These are phyloP conservation scores for Cladosporium sp. DNA, from an alignment of 2,329 filamentous ascomycete species.

Conservation along the genomic window DNA sequence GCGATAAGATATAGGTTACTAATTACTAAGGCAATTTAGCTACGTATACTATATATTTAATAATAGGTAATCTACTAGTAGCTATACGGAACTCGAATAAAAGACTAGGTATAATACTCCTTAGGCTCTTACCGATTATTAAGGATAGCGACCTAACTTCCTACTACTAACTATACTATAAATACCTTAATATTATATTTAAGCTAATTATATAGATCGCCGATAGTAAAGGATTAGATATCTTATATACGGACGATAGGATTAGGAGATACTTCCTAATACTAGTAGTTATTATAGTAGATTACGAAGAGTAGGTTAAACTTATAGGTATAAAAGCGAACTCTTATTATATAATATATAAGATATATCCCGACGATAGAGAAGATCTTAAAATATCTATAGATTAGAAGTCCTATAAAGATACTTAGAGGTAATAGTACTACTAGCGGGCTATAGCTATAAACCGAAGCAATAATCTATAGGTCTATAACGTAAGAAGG, in stretches of 20 bases:
- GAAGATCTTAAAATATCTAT: background rate
- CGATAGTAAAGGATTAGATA: background rate
- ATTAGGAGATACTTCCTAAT: background rate
- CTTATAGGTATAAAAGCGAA: background rate
- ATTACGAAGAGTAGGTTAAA: background rate
- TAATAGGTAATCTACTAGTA: background rate
- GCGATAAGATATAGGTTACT: too few relatives aligned
- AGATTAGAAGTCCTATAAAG: background rate
- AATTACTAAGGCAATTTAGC: too few relatives aligned
- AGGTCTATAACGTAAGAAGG: background rate
- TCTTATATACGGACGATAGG: background rate
- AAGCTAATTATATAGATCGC: background rate
- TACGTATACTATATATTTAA: background rate
- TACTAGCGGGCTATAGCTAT: background rate
- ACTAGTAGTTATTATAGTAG: background rate
- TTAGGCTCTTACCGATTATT: background rate
- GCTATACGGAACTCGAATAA: background rate
- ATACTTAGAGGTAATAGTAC: background rate
- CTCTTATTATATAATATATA: too few relatives aligned
- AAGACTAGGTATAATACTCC: background rate
- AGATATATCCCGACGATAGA: background rate
- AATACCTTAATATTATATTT: too few relatives aligned
- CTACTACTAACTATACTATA: too few relatives aligned
- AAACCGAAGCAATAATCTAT: background rate
- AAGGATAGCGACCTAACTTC: too few relatives aligned